A percentile compares a stretch with the other conserved stretches of the same genome.
phyloP scores from a whole-genome alignment of 2,329 filamentous ascomycete genomes.

The Aspergillus fumigatiaffinis region DNA sequence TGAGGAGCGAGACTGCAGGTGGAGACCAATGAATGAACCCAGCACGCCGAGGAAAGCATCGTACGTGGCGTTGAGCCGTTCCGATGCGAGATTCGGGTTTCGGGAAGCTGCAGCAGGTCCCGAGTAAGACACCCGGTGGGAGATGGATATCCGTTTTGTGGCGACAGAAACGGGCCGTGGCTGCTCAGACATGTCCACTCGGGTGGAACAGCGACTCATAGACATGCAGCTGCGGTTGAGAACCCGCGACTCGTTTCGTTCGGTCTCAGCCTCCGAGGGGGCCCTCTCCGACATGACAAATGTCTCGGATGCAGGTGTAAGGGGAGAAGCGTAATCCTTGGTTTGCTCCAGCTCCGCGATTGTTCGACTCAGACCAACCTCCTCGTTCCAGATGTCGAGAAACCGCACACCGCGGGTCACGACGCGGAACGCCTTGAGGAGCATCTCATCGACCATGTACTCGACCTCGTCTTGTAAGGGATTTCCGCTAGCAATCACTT shows the following conservation, averaged over 20 bases:
- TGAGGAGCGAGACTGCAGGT: slow-evolving; percentile 87
- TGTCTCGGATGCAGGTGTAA: slow-evolving; percentile 38
- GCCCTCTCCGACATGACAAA: slow-evolving; percentile 25
- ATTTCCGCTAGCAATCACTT: slow-evolving; percentile 62
- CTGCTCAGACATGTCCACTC: slow-evolving; percentile 24
- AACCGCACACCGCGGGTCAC: slow-evolving; percentile 89
- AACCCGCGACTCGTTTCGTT: slow-evolving; percentile 31
- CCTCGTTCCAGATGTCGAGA: slow-evolving; percentile 73
- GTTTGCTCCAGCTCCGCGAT: slow-evolving; percentile 37
- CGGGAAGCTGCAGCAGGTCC: slow-evolving; percentile 60
- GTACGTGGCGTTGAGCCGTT: slow-evolving; percentile 73
- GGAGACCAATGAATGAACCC: slow-evolving; percentile 88
- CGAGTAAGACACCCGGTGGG: slow-evolving; percentile 75
- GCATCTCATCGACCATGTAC: slow-evolving; percentile 79
- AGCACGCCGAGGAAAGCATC: slow-evolving; percentile 87
- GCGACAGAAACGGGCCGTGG: slow-evolving; percentile 32
- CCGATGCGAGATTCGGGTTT: slow-evolving; percentile 74
- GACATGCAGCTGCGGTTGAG: slow-evolving; percentile 29
- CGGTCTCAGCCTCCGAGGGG: slow-evolving; percentile 22
- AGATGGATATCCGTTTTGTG: slow-evolving; percentile 49
- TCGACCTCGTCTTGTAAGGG: slow-evolving; percentile 39
- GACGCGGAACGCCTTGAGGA: slow-evolving; percentile 88
- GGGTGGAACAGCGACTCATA: slow-evolving; percentile 25
- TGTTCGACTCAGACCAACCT: slow-evolving; percentile 43
- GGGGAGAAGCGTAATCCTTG: slow-evolving; percentile 28